Evolutionary conservation across 2,329 filamentous ascomycete species (phyloP), one percentile per base, ranked within the genome.

Genomic region (Mycocentrospora acerina): DNA sequence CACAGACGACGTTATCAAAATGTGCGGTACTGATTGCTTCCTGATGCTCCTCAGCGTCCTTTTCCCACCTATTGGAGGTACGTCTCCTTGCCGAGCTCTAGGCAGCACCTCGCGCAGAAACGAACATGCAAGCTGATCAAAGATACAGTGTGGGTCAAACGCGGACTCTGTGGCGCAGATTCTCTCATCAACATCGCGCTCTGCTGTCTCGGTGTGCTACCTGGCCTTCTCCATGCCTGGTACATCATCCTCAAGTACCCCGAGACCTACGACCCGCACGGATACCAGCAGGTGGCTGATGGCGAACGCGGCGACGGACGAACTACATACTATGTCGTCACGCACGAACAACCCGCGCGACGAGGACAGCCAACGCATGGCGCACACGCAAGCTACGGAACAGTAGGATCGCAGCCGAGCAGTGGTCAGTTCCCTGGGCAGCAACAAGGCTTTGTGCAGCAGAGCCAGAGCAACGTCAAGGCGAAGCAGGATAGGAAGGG

Each of bases 181-280:
- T 91, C 87, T 7, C 62, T 97, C 59, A 95, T 98, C 76, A 98
- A 98, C 75, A 84, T 97, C 68, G 85, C 90, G 31, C 88, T 97
- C 59, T 93, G 86, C 65, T 67, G 62, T 45, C 66, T 70, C 41
- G 68, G 63, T 48, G 64, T 70, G 58, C 70, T 97, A 44, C 91
- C 91, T 14, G 91, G 91, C 45, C 85, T 97, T 33, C 74, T 98
- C 2, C 93, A 98, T 73, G 82, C 90, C 48, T 97, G 93, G 91
- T 98, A 97, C 78, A 95, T 97, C 70, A 96, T 98, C 70, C 81
- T 88, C 59, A 86, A 88, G 64, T 88, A 85, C 67, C 93, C 93
- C 42, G 91, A 96, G 45, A 69, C 72, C 54, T 71, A 79, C 27
- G 68, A 75, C 40, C 19, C 19, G 9, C 19, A 22, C 5, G 48